phyloP scores from a whole-genome alignment of 2,329 filamentous ascomycete genomes.

The Incumbomyces delicatus region DNA sequence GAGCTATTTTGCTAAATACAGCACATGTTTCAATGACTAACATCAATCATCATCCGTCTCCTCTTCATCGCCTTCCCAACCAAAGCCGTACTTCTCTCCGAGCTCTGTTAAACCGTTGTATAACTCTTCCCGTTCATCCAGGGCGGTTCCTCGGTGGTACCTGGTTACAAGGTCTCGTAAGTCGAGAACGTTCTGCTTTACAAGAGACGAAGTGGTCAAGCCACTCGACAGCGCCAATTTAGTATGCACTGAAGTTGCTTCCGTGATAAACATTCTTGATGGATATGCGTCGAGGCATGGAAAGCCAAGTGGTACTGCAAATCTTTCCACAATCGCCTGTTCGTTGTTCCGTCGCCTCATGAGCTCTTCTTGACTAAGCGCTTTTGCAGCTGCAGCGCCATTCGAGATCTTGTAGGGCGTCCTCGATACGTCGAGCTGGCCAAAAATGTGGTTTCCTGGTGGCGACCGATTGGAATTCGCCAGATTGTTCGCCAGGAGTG shows the following conservation, averaged over 20 bases:
- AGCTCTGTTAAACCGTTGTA: conserved; percentile 72
- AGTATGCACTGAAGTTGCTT: conserved; percentile 39
- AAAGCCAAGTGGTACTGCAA: conserved; percentile 36
- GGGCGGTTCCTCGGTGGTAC: conserved; percentile 49
- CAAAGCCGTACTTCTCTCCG: conserved; percentile 61
- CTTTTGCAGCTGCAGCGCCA: conserved; percentile 4
- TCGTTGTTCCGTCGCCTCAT: conserved; percentile 15
- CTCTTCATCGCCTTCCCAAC: conserved; percentile 27
- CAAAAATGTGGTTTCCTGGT: conserved; percentile 13
- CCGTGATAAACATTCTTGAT: conserved; percentile 50
- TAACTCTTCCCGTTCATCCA: conserved; percentile 78
- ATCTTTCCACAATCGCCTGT: conserved; percentile 16
- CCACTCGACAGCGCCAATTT: conserved; percentile 8
- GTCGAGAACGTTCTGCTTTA: conserved; percentile 58
- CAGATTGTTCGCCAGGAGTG: neutral
- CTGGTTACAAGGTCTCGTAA: conserved; percentile 54
- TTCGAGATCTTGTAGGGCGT: conserved; percentile 1
- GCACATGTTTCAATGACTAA: no score
- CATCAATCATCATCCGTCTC: conserved; percentile 27
- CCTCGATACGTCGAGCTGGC: conserved; percentile 15
- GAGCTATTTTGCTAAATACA: no score
- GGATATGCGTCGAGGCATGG: conserved; percentile 81
- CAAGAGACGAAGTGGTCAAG: conserved; percentile 58
- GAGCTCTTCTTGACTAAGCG: conserved; percentile 13
- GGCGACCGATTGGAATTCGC: conserved; percentile 19